phyloP scores from a whole-genome alignment of 2,329 filamentous ascomycete genomes.

The Aureobasidium namibiae region DNA sequence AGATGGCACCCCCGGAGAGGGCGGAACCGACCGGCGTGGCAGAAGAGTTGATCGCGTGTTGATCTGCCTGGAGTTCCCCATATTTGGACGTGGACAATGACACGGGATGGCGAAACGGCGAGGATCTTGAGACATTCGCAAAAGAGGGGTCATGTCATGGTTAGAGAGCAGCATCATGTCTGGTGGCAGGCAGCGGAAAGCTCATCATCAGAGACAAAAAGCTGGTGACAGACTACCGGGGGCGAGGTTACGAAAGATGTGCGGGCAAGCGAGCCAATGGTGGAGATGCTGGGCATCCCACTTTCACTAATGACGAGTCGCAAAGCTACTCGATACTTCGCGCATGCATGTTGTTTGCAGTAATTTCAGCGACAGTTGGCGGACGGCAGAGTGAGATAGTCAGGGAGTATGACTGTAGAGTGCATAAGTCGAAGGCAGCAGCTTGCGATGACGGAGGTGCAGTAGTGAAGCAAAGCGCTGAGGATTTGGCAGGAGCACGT shows the following conservation, averaged over 20 bases:
- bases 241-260: background rate
- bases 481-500: background rate
- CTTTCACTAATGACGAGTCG: background rate
- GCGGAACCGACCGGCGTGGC: background rate
- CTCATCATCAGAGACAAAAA: background rate
- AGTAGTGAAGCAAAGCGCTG: background rate
- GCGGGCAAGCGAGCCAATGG: conserved; percentile 4
- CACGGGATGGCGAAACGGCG: background rate
- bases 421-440: background rate
- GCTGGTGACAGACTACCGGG: background rate
- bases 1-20: background rate
- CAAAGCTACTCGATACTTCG: background rate
- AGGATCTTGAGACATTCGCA: background rate
- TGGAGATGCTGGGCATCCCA: background rate
- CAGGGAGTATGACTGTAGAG: background rate
- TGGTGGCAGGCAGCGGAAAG: background rate
- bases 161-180: background rate
- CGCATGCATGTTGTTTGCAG: background rate
- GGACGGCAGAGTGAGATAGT: background rate
- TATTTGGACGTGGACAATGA: background rate
- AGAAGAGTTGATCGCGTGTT: background rate
- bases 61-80: background rate
- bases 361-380: background rate
- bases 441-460: background rate
- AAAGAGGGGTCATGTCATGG: background rate